These are phyloP conservation scores for Cryptococcus neoformans DNA, from an alignment of 1,284 basidiomycete genomes.

Conservation along the genomic window DNA sequence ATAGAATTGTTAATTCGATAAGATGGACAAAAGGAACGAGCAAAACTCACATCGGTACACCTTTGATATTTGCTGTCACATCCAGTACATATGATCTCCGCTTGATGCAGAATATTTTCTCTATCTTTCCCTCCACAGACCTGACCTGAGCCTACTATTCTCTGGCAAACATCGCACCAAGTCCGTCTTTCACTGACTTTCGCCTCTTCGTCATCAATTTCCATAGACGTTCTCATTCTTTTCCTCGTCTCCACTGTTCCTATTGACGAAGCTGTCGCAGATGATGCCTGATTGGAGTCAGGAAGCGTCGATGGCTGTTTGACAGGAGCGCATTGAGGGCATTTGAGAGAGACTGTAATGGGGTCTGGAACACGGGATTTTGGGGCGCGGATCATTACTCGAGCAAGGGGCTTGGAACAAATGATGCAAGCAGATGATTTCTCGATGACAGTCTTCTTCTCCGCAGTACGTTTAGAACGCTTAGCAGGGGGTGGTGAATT, in stretches of 20 bases:
- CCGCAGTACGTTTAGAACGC: constrained; percentile 25
- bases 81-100: constrained; percentile 37
- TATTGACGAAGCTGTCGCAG: constrained; percentile 5
- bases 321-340: constrained; percentile 29
- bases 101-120: constrained; percentile 26
- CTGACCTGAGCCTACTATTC: constrained; percentile 35
- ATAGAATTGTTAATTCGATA: background rate
- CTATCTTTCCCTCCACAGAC: constrained; percentile 32
- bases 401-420: constrained; percentile 28
- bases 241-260: constrained; percentile 45
- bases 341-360: constrained; percentile 26
- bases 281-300: background rate
- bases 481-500: constrained; percentile 18
- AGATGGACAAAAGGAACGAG: background rate
- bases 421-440: constrained; percentile 21
- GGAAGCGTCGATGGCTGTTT: constrained; percentile 19
- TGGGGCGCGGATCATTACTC: constrained; percentile 40
- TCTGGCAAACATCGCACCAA: constrained; percentile 49
- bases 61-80: constrained; percentile 47
- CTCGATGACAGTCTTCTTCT: constrained; percentile 44
- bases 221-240: constrained; percentile 35
- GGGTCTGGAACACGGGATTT: constrained; percentile 35
- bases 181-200: constrained; percentile 17
- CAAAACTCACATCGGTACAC: constrained; percentile 24
- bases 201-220: constrained; percentile 39